Percentiles rank a stretch among this genome's conserved stretches.
These are phyloP conservation scores for Prototheca cutis DNA, from an alignment of 163 green algal genomes.

Conservation along the genomic window DNA sequence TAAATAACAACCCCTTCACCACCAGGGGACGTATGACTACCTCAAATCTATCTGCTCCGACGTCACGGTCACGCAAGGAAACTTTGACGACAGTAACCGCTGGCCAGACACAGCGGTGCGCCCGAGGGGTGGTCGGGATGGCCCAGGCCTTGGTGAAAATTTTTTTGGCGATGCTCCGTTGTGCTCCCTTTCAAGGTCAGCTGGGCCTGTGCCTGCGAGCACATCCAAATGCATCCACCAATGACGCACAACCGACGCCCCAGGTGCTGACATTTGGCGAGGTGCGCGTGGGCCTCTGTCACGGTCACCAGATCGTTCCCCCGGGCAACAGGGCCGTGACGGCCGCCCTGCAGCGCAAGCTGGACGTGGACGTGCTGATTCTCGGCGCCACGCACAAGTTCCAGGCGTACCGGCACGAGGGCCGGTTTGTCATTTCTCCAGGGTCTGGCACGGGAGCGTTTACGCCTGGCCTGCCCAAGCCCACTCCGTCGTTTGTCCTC, in stretches of 20 bases:
- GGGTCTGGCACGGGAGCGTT: constrained; percentile 88
- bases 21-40: constrained; percentile 70
- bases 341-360: constrained; percentile 63
- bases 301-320: constrained; percentile 89
- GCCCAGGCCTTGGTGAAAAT: too few relatives aligned
- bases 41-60: constrained; percentile 72
- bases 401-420: constrained; percentile 58
- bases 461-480: constrained; percentile 23
- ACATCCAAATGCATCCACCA: too few relatives aligned
- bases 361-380: constrained; percentile 86
- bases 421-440: constrained; percentile 78
- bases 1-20: not conserved
- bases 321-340: constrained; percentile 67
- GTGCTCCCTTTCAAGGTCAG: too few relatives aligned
- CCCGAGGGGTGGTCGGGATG: too few relatives aligned
- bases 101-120: not conserved
- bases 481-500: constrained; percentile 82
- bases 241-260: too few relatives aligned
- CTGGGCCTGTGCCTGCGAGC: too few relatives aligned
- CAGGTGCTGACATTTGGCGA: constrained; percentile 73
- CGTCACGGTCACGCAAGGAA: constrained; percentile 40
- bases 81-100: not conserved
- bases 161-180: too few relatives aligned
- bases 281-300: constrained; percentile 74
- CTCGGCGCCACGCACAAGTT: constrained; percentile 84